These are phyloP conservation scores for Primulina eburnea DNA, from an alignment of 257 asterid genomes.

Conservation along the genomic window DNA sequence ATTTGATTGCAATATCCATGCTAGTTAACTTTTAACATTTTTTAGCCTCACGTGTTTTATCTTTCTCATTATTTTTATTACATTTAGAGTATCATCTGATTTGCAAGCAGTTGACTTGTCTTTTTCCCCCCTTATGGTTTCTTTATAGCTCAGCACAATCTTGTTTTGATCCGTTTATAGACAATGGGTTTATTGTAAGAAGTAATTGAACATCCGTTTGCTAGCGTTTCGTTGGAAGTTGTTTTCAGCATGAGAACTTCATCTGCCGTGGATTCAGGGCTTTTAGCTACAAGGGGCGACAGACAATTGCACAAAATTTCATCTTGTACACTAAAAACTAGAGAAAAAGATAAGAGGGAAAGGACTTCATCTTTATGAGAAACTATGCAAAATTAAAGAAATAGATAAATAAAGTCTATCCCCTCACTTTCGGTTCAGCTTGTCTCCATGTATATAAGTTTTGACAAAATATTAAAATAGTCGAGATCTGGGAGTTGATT, in stretches of 20 bases:
- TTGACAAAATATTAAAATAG: constrained; percentile 2
- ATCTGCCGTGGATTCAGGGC: constrained; percentile 7
- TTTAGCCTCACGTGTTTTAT: constrained; percentile 25
- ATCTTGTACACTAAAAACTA: background rate
- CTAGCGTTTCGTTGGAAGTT: constrained; percentile 17
- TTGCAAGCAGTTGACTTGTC: constrained; percentile 41
- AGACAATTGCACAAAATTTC: background rate
- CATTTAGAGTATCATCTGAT: constrained; percentile 25
- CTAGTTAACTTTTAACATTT: constrained; percentile 30
- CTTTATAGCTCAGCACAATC: constrained; percentile 23
- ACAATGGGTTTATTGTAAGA: constrained; percentile 20
- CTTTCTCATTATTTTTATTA: background rate
- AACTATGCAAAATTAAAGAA: background rate
- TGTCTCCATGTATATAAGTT: background rate
- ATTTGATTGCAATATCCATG: constrained; percentile 17
- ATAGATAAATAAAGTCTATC: background rate
- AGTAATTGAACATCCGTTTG: constrained; percentile 33
- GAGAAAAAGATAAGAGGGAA: background rate
- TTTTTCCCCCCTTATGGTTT: constrained; percentile 27
- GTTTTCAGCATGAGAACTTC: background rate
- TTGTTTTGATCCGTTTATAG: constrained; percentile 14
- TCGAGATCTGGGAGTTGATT: constrained; percentile 28
- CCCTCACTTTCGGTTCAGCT: background rate
- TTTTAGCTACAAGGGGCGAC: background rate
- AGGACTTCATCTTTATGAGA: background rate